Evolutionary conservation across 768 basidiomycete species (phyloP), one percentile per base, ranked within the genome.

Genomic region (Macrolepiota dolichaula): DNA sequence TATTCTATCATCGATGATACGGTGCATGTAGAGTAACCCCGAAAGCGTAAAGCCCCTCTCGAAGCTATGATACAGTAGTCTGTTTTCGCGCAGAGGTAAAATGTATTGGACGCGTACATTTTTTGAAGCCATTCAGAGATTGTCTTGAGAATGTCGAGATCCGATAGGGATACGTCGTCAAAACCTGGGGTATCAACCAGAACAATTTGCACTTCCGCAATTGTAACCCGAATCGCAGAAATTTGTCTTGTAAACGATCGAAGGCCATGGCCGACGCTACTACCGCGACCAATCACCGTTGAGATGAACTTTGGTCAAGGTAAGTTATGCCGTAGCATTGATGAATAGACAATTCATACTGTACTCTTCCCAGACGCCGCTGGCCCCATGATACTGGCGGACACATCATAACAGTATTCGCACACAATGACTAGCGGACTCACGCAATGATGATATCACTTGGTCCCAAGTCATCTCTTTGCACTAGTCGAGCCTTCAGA

Each of bases 121-220:
- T 55, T 44, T 49, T 56, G 55, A 36, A 65, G 59, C 44, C 56
- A 63, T 1, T 59, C 52, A 3, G 64, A 52, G 29, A 61, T 61
- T 4, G 52, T 52, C 19, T 52, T 57, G 19, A 57, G 55, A 36
- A 65, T 59, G 11, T 52, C 55, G 2, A 37, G 19, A 19, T 62
- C 55, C 37, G 38, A 63, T 7, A 59, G 38, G 42, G 59, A 17
- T 1, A 52, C 59, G 32, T 62, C 51, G 29, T 66, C 51, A 38
- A 66, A 66, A 1, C 63, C 60, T 1, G 65, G 65, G 1, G 65
- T 62, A 36, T 66, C 65, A 53, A 66, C 65, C 11, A 66, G 56
- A 29, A 64, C 57, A 46, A 62, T 22, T 4, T 57, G 12, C 17
- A 22, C 19, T 19, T 57, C 55, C 9, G 10, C 13, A 19, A 27